Evolutionary conservation across 306 rosid genomes (phyloP).

Genomic region (Prunus padus): DNA sequence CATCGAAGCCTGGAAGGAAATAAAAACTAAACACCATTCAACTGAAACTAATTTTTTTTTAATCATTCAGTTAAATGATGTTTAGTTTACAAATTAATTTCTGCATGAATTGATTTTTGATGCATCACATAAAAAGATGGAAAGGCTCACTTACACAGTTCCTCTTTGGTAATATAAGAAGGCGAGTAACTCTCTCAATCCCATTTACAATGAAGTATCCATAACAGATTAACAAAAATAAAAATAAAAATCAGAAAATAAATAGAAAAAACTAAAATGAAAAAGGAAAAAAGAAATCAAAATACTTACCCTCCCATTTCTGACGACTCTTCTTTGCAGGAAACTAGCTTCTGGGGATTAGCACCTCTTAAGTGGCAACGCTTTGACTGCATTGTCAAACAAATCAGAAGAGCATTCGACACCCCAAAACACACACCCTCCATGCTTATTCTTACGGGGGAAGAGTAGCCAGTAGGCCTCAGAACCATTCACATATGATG

Average conservation of each 20-base stretch:
- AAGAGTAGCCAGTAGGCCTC: not conserved
- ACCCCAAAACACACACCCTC: not conserved
- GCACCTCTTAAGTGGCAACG: constrained; percentile 67
- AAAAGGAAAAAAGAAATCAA: constrained; percentile 3
- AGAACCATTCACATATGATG: too few species aligned
- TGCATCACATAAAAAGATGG: not conserved
- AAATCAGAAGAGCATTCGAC: not conserved
- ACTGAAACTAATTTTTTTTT: too few species aligned
- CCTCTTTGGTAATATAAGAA: constrained; percentile 74
- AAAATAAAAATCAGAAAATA: constrained; percentile 17
- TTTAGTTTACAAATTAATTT: too few species aligned
- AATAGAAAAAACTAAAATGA: not conserved
- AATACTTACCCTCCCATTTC: constrained; percentile 98
- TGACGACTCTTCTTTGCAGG: constrained; percentile 79
- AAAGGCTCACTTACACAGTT: constrained; percentile 67
- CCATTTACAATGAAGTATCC: constrained; percentile 92
- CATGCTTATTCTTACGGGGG: not conserved
- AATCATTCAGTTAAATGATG: too few species aligned
- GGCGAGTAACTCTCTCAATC: constrained; percentile 86
- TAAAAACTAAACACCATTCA: too few species aligned
- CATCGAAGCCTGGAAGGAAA: too few species aligned
- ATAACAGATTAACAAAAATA: constrained; percentile 24
- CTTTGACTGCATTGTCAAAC: constrained; percentile 65
- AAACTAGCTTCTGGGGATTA: constrained; percentile 58
- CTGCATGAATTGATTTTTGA: too few species aligned